Conservation (phyloP, 306 rosid genomes). For the Luffa acutangula region DNA sequence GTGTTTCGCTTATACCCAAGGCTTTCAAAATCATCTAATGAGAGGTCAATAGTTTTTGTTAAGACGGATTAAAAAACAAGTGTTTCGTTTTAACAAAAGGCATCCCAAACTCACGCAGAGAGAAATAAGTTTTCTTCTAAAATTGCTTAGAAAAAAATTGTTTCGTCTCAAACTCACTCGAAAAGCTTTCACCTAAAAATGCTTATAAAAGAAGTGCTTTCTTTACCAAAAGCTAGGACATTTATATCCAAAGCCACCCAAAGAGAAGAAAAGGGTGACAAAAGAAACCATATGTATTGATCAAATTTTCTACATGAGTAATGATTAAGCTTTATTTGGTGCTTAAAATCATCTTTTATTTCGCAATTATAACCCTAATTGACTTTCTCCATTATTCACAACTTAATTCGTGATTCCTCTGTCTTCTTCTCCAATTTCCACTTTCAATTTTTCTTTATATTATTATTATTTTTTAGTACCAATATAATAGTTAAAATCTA, state of each 20-base stretch:
- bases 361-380: neutral
- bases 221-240: too few species aligned
- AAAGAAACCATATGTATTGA: neutral
- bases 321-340: conserved; percentile 2
- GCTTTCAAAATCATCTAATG: too few species aligned
- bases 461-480: neutral
- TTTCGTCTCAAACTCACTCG: too few species aligned
- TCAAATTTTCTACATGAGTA: neutral
- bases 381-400: neutral
- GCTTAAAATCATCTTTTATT: neutral
- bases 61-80: too few species aligned
- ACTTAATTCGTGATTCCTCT: neutral
- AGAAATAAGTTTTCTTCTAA: neutral
- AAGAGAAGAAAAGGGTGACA: neutral
- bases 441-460: neutral
- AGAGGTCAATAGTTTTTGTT: too few species aligned
- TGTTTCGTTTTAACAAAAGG: neutral
- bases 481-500: too few species aligned
- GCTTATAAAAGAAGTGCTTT: too few species aligned
- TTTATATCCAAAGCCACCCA: too few species aligned
- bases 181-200: too few species aligned
- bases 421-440: neutral
- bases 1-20: too few species aligned
- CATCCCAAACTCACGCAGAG: neutral
- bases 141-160: too few species aligned